Conservation (phyloP, 345 rosid genomes). For the Acer negundo region DNA sequence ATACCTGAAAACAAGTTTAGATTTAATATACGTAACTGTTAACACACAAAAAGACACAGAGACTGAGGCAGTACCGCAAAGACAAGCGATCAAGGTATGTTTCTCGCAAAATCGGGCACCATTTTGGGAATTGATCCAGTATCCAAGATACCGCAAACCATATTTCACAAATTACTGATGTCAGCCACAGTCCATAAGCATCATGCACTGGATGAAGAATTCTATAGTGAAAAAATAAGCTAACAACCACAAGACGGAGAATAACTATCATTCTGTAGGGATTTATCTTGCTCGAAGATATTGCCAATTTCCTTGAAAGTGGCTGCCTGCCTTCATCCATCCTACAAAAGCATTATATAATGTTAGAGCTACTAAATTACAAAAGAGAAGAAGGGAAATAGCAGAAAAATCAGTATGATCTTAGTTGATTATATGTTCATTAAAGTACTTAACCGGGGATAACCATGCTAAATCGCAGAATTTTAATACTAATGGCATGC, state of each 20-base stretch:
- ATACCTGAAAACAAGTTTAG: conserved; percentile 43
- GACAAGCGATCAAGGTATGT: conserved; percentile 87
- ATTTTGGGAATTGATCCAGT: conserved; percentile 88
- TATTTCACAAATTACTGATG: conserved; percentile 84
- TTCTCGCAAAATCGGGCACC: conserved; percentile 81
- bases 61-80: conserved; percentile 40
- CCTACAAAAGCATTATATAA: conserved; percentile 40
- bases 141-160: conserved; percentile 99
- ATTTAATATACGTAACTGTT: neutral
- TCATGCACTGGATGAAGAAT: conserved; percentile 81
- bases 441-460: neutral
- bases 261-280: conserved; percentile 79
- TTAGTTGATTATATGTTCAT: neutral
- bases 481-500: neutral
- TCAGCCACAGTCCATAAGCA: conserved; percentile 80
- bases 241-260: conserved; percentile 70
- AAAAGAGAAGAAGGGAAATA: neutral
- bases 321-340: conserved; percentile 99
- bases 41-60: neutral
- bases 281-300: conserved; percentile 79
- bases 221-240: conserved; percentile 87
- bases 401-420: neutral
- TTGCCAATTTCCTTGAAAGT: conserved; percentile 78
- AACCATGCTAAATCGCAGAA: neutral
- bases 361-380: neutral